phyloP scores from a whole-genome alignment of 331 rosid species.

The Quercus tomentella region DNA sequence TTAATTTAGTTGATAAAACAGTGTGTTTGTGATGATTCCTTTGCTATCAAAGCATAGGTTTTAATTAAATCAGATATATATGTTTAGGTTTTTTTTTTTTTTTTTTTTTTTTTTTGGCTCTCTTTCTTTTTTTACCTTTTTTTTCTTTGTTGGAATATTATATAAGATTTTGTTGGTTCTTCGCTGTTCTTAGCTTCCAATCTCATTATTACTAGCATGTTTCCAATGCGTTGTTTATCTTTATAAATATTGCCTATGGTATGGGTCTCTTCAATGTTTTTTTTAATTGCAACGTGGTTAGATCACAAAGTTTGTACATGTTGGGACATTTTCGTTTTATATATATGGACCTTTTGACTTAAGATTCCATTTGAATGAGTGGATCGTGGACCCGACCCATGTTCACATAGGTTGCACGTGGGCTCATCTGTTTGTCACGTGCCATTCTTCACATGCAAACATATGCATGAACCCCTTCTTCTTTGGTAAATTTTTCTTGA shows the following conservation, averaged over 20 bases:
- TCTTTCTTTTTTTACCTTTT: not conserved
- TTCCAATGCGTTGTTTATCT: constrained; percentile 25
- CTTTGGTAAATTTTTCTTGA: not conserved
- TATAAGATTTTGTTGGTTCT: constrained; percentile 28
- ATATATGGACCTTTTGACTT: constrained; percentile 8
- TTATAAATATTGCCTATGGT: not conserved
- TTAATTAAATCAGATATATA: constrained; percentile 36
- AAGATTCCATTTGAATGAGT: constrained; percentile 6
- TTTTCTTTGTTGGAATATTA: constrained; percentile 4
- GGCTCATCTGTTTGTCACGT: constrained; percentile 32
- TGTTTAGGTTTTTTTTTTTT: constrained; percentile 7
- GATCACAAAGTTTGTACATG: constrained; percentile 5
- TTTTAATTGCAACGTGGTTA: constrained; percentile 13
- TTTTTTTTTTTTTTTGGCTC: not conserved
- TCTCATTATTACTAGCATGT: constrained; percentile 42
- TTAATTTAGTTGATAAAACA: constrained; percentile 36
- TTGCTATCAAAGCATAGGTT: constrained; percentile 45
- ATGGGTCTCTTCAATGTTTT: constrained; percentile 18
- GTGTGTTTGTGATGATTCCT: constrained; percentile 59
- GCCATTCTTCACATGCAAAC: constrained; percentile 23
- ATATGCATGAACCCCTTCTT: constrained; percentile 11
- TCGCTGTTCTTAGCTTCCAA: constrained; percentile 7
- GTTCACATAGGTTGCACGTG: constrained; percentile 57
- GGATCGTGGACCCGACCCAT: constrained; percentile 30
- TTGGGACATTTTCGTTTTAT: constrained; percentile 16